A percentile compares a stretch with the other conserved stretches of the same genome.
Evolutionary conservation across 768 basidiomycete species (phyloP).

Genomic region (Hypholoma sublateritium): DNA sequence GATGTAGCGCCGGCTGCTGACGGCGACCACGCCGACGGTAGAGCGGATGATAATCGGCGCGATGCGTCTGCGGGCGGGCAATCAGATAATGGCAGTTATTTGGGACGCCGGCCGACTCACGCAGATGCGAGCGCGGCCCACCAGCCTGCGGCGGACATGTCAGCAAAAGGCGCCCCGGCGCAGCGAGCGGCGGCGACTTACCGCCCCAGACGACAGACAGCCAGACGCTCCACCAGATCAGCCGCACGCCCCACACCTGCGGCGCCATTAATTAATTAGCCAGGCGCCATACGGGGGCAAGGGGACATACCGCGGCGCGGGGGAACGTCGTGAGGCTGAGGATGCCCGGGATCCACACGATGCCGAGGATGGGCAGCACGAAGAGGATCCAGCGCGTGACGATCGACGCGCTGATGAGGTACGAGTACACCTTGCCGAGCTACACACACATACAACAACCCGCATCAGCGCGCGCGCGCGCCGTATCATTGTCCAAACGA

Average conservation of each 20-base stretch:
- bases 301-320: slow-evolving; percentile 46
- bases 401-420: slow-evolving; percentile 73
- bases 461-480: neutral
- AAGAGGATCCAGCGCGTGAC: slow-evolving; percentile 79
- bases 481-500: slow-evolving; percentile 3
- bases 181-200: slow-evolving; percentile 24
- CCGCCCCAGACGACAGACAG: slow-evolving; percentile 77
- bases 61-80: slow-evolving; percentile 35
- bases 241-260: slow-evolving; percentile 57
- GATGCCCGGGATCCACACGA: slow-evolving; percentile 78
- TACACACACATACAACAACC: slow-evolving; percentile 22
- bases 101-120: slow-evolving; percentile 36
- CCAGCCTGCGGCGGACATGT: slow-evolving; percentile 51
- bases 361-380: slow-evolving; percentile 68
- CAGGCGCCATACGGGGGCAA: slow-evolving; percentile 4
- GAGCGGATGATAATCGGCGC: slow-evolving; percentile 52
- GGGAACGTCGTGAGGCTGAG: slow-evolving; percentile 52
- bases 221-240: slow-evolving; percentile 87
- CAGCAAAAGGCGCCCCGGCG: neutral
- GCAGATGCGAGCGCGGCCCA: slow-evolving; percentile 71
- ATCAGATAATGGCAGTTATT: too few species aligned
- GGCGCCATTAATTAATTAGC: neutral
- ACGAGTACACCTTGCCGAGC: slow-evolving; percentile 68
- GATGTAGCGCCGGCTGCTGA: slow-evolving; percentile 71
- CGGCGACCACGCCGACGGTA: slow-evolving; percentile 74